A percentile compares a stretch with the other conserved stretches of the same genome.
Conservation (phyloP, 2,329 filamentous ascomycete genomes). For the Ceratocystis cacaofunesta region DNA sequence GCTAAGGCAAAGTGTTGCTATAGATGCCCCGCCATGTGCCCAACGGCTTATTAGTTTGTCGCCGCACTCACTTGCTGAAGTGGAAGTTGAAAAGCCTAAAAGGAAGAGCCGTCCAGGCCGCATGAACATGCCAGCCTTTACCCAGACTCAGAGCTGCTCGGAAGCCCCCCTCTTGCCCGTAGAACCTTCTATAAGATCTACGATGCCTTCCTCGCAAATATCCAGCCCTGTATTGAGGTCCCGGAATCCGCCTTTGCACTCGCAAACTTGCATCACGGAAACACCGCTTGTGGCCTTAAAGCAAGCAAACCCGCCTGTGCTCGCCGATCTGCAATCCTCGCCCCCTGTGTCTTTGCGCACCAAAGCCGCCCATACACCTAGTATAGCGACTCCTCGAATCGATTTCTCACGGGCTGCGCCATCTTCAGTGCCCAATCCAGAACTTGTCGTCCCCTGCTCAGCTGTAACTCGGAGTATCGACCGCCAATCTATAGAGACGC, state of each 20-base stretch:
- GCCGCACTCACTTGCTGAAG: not conserved
- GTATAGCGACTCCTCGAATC: not conserved
- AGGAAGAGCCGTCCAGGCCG: conserved; percentile 6
- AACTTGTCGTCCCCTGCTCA: not conserved
- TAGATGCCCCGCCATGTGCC: conserved; percentile 3
- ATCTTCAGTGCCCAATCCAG: not conserved
- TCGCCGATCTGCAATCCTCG: not conserved
- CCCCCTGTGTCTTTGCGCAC: not conserved
- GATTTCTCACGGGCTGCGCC: not conserved
- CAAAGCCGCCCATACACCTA: not conserved
- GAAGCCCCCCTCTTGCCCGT: not conserved
- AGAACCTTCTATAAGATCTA: not conserved
- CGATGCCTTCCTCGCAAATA: not conserved
- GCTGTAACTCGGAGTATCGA: not conserved
- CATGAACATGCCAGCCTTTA: conserved; percentile 11
- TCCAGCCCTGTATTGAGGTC: not conserved
- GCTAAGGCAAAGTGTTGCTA: not conserved
- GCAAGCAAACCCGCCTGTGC: not conserved
- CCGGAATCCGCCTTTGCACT: not conserved
- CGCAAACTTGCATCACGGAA: not conserved
- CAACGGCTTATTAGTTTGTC: not conserved
- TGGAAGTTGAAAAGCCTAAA: not conserved
- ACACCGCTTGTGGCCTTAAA: not conserved
- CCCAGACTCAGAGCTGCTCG: conserved; percentile 2
- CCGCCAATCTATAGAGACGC: not conserved